phyloP scores from a whole-genome alignment of 495 filamentous ascomycete genomes.

The Talaromyces adpressus region DNA sequence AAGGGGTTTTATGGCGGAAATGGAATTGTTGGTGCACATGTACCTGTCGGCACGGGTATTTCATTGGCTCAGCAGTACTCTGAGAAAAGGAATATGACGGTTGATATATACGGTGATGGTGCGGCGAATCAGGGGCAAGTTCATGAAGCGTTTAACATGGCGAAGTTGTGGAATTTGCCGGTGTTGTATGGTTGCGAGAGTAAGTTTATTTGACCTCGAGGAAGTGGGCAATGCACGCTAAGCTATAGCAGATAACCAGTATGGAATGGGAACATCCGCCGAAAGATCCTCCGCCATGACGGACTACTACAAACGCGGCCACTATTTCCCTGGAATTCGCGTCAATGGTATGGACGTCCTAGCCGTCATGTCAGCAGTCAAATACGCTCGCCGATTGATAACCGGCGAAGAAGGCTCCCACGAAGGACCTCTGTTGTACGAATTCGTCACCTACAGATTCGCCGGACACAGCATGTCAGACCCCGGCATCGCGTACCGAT shows the following conservation, averaged over 20 bases:
- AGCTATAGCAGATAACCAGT: slow-evolving; percentile 1
- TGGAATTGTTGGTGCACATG: slow-evolving; percentile 44
- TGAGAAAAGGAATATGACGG: slow-evolving; percentile 1
- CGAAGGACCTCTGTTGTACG: slow-evolving; percentile 2
- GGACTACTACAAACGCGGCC: slow-evolving; percentile 8
- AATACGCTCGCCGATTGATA: background rate
- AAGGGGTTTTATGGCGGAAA: slow-evolving; percentile 6
- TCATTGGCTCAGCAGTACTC: background rate
- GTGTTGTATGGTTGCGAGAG: slow-evolving; percentile 5
- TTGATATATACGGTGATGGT: slow-evolving; percentile 4
- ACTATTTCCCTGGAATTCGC: slow-evolving; percentile 3
- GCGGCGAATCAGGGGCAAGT: slow-evolving; percentile 93
- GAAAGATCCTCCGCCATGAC: slow-evolving; percentile 6
- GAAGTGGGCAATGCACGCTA: background rate
- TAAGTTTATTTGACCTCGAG: background rate
- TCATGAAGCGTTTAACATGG: slow-evolving; percentile 95
- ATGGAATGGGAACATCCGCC: slow-evolving; percentile 9
- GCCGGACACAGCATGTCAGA: slow-evolving; percentile 8
- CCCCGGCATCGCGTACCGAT: slow-evolving; percentile 2
- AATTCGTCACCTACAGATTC: slow-evolving; percentile 6
- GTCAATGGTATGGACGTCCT: slow-evolving; percentile 8
- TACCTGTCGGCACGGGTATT: slow-evolving; percentile 2
- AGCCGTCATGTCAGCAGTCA: slow-evolving; percentile 5
- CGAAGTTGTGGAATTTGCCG: slow-evolving; percentile 9
- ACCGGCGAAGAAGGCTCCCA: slow-evolving; percentile 2